phyloP scores from a whole-genome alignment of 2,329 filamentous ascomycete genomes.

The Fonsecaea pugnacius region DNA sequence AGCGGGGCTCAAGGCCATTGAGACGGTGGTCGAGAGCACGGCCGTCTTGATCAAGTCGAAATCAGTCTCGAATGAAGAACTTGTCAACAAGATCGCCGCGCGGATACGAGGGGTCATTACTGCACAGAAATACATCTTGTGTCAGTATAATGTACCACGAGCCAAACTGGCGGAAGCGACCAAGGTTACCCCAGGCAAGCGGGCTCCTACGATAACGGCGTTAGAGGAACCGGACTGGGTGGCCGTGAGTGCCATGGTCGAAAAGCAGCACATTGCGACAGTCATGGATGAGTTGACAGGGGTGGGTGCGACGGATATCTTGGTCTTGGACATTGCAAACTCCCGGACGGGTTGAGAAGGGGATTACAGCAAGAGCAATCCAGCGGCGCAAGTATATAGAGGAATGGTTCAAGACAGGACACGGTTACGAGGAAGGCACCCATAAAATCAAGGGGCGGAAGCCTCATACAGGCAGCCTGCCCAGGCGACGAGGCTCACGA shows the following conservation, averaged over 20 bases:
- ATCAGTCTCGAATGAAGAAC: slow-evolving; percentile 74
- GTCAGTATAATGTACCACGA: slow-evolving; percentile 92
- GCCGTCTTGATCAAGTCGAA: slow-evolving; percentile 92
- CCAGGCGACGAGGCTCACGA: neutral
- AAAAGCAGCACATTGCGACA: slow-evolving; percentile 79
- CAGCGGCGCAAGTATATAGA: neutral
- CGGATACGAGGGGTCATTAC: slow-evolving; percentile 94
- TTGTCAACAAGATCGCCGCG: slow-evolving; percentile 82
- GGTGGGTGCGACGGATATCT: slow-evolving; percentile 79
- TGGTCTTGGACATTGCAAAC: slow-evolving; percentile 86
- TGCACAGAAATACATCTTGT: slow-evolving; percentile 90
- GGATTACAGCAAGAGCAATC: neutral
- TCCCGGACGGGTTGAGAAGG: slow-evolving; percentile 56
- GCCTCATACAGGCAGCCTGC: neutral
- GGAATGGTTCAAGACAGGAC: slow-evolving; percentile 1
- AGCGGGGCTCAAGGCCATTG: slow-evolving; percentile 89
- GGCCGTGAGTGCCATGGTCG: slow-evolving; percentile 91
- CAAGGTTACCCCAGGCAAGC: slow-evolving; percentile 87
- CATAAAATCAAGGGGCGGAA: neutral
- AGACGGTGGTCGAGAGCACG: slow-evolving; percentile 85
- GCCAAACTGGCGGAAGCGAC: slow-evolving; percentile 67
- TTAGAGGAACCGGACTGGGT: slow-evolving; percentile 91
- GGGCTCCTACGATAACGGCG: slow-evolving; percentile 87
- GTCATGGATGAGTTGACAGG: slow-evolving; percentile 83
- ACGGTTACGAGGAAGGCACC: neutral